Base-by-base conservation (phyloP, 495 filamentous ascomycete species). In the Lophium mytilinum region DNA sequence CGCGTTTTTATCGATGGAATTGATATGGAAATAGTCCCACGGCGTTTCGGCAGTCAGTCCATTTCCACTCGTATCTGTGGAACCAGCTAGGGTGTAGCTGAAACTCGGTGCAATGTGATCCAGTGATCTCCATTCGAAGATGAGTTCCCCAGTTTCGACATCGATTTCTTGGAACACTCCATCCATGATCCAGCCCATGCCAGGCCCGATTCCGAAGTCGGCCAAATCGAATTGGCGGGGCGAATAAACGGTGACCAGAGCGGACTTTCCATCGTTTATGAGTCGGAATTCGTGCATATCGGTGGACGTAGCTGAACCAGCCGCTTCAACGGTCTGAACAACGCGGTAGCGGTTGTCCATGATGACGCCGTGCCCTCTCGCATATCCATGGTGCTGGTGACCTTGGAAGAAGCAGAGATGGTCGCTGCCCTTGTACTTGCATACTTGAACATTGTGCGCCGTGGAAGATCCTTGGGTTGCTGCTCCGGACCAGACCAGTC, bases 371-470 rank as follows among this genome's bases (percentile, higher is more conserved):
- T 78, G 76, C 9, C 79, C 79, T 24, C 76, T 68, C 30, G 74
- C 77, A 52, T 78, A 81, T 30, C 78, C 78, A 39, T 76, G 75
- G 42, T 79, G 74, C 50, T 80, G 77, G 37, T 74, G 69, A 17
- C 78, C 78, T 52, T 79, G 75, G 68, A 80, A 81, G 57, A 76
- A 78, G 62, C 76, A 80, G 5, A 79, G 63, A 43, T 80, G 78
- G 51, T 76, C 70, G 40, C 66, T 67, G 12, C 75, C 75, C n/a
- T 76, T 69, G 37, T 66, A 69, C 18, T 50, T 50, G 58, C 58
- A 70, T 40, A 63, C 63, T 36, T 60, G 60, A 12, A 62, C 62
- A 37, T 68, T 60, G 56, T 72, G 69, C 11, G 59, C 61, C 6
- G 60, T 66, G 12, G 59, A 63, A 5, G 67, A 56, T 12, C 67